A percentile compares a stretch with the other conserved stretches of the same genome.
Conservation (phyloP, 2,329 filamentous ascomycete genomes). For the Trichoderma simmonsii region DNA sequence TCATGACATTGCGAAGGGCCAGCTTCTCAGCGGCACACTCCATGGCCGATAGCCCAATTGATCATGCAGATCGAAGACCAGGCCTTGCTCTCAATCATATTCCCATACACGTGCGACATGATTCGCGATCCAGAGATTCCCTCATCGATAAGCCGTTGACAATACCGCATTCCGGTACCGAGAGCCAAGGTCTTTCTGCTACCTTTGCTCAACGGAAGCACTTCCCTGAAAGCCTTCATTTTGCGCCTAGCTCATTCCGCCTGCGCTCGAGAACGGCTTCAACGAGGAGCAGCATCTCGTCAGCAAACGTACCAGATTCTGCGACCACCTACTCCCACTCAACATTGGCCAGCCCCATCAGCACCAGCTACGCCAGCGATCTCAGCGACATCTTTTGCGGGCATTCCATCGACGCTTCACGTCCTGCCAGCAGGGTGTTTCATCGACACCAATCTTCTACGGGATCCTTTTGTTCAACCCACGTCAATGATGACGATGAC, state of each 20-base stretch:
- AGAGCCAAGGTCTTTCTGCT: conserved; percentile 9
- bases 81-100: conserved; percentile 9
- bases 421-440: conserved; percentile 28
- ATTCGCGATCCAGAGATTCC: conserved; percentile 15
- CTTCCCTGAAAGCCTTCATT: conserved; percentile 33
- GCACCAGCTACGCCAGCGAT: conserved; percentile 35
- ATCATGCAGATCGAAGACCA: conserved; percentile 15
- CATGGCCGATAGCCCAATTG: conserved; percentile 20
- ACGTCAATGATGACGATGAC: conserved; percentile 38
- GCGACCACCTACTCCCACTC: conserved; percentile 38
- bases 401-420: conserved; percentile 26
- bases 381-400: conserved; percentile 33
- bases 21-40: conserved; percentile 13
- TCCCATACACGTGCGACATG: conserved; percentile 17
- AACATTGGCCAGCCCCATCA: conserved; percentile 36
- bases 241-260: conserved; percentile 28
- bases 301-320: conserved; percentile 38
- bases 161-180: conserved; percentile 19
- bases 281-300: conserved; percentile 39
- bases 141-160: conserved; percentile 23
- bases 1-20: conserved; percentile 2
- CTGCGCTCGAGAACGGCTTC: conserved; percentile 37
- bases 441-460: conserved; percentile 35
- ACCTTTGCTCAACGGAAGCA: conserved; percentile 22
- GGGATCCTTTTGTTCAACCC: conserved; percentile 37